Conservation (phyloP, 2,329 filamentous ascomycete genomes). For the Blumeriella jaapii region DNA sequence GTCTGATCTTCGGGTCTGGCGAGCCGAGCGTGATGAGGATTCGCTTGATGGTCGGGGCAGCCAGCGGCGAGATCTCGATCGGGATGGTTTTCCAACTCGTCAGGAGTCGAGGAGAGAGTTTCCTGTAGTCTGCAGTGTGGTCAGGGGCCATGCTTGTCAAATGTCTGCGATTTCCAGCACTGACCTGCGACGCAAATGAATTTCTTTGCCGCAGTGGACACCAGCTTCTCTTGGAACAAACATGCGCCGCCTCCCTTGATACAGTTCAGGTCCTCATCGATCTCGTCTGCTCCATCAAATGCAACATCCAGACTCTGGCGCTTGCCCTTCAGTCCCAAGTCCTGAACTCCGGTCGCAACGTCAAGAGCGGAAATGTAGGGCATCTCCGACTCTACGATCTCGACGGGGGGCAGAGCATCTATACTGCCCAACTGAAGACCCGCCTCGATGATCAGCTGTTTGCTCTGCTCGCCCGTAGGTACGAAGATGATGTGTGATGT, state of each 20-base stretch:
- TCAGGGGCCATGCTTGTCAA: neutral
- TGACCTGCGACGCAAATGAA: conserved; percentile 79
- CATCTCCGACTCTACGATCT: conserved; percentile 16
- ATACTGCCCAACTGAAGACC: conserved; percentile 57
- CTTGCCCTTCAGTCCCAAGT: conserved; percentile 27
- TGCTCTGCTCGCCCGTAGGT: conserved; percentile 70
- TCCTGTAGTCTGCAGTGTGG: conserved; percentile 64
- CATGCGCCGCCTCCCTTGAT: conserved; percentile 99
- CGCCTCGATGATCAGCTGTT: conserved; percentile 71
- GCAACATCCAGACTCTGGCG: conserved; percentile 64
- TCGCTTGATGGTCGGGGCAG: conserved; percentile 63
- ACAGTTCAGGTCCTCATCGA: conserved; percentile 87
- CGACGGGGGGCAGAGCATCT: conserved; percentile 26
- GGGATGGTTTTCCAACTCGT: conserved; percentile 76
- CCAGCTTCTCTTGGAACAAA: conserved; percentile 93
- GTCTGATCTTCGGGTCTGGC: conserved; percentile 56
- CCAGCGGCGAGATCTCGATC: conserved; percentile 84
- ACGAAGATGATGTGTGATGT: conserved; percentile 60
- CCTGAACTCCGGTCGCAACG: conserved; percentile 39
- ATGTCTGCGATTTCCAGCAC: conserved; percentile 17
- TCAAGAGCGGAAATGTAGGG: conserved; percentile 51
- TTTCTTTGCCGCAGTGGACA: conserved; percentile 71
- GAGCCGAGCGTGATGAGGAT: conserved; percentile 66
- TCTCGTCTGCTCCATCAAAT: conserved; percentile 95
- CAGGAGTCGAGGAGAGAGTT: conserved; percentile 66